Evolutionary conservation across 2,329 filamentous ascomycete species (phyloP).

Genomic region (Parascedosporium putredinis): DNA sequence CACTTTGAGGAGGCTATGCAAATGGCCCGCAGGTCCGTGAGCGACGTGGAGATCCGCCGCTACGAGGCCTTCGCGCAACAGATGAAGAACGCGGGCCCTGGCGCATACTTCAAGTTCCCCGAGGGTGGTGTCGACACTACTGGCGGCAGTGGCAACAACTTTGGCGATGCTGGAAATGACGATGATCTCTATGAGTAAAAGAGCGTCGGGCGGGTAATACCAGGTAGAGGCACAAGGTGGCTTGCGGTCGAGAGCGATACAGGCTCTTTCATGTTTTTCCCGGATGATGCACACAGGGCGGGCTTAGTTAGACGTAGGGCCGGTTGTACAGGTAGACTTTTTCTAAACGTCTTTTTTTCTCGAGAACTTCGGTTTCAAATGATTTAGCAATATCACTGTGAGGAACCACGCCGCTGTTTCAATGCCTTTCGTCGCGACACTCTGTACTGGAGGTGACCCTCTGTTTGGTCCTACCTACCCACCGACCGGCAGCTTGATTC

Average conservation of each 20-base stretch:
- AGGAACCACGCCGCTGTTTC: no score
- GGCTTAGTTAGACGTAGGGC: background rate
- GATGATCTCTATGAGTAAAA: slow-evolving; percentile 78
- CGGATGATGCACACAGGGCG: background rate
- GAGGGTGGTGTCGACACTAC: slow-evolving; percentile 50
- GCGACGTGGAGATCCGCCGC: slow-evolving; percentile 90
- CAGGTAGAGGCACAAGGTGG: background rate
- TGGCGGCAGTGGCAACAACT: slow-evolving; percentile 48
- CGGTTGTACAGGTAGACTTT: slow-evolving; percentile 2
- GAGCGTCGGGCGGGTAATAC: background rate
- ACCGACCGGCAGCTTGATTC: no score
- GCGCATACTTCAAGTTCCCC: slow-evolving; percentile 97
- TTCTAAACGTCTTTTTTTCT: background rate
- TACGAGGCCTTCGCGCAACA: slow-evolving; percentile 98
- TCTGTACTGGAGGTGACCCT: no score
- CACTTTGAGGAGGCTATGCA: slow-evolving; percentile 99
- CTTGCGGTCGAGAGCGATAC: background rate
- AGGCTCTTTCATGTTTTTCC: background rate
- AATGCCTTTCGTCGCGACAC: background rate
- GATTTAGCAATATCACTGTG: background rate
- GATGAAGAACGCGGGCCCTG: slow-evolving; percentile 96
- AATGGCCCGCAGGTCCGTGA: slow-evolving; percentile 84
- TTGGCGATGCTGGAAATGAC: slow-evolving; percentile 83
- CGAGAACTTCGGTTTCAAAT: slow-evolving; percentile 1
- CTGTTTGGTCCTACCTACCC: no score